These are phyloP conservation scores for Eutrema salsugineum DNA, from an alignment of 441 rosid genomes.

Conservation along the genomic window DNA sequence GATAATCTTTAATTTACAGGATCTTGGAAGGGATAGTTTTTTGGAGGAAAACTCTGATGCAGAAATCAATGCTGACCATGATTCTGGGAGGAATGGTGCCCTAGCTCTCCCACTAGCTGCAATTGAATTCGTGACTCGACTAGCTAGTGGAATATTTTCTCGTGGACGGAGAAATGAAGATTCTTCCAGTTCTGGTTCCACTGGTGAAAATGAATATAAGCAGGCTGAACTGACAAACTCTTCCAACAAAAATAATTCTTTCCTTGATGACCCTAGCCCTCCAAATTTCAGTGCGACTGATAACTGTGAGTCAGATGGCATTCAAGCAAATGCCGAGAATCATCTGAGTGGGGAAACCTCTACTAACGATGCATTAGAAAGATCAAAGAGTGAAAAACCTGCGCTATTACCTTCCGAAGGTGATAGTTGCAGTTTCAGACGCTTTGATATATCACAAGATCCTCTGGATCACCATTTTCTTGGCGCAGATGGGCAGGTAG, in stretches of 20 bases:
- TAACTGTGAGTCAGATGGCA: constrained; percentile 32
- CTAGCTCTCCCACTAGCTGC: constrained; percentile 92
- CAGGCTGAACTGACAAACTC: constrained; percentile 25
- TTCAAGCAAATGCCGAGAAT: constrained; percentile 34
- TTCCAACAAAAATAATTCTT: constrained; percentile 38
- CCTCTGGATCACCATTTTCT: constrained; percentile 89
- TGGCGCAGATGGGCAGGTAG: constrained; percentile 70
- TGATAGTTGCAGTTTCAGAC: constrained; percentile 52
- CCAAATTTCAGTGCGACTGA: constrained; percentile 40
- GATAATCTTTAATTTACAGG: constrained; percentile 45
- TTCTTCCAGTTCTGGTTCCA: constrained; percentile 40
- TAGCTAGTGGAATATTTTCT: constrained; percentile 85
- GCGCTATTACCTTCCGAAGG: constrained; percentile 33
- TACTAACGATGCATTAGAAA: constrained; percentile 35
- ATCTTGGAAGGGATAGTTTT: constrained; percentile 37
- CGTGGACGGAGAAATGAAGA: constrained; percentile 60
- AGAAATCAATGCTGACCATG: constrained; percentile 43
- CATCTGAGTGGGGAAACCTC: constrained; percentile 30
- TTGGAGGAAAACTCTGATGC: constrained; percentile 38
- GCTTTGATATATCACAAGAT: constrained; percentile 79
- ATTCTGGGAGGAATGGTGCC: constrained; percentile 64
- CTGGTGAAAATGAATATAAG: constrained; percentile 44
- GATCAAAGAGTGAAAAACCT: constrained; percentile 37
- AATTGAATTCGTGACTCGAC: constrained; percentile 72
- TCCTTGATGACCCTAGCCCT: constrained; percentile 41